Conservation (phyloP, 2,329 filamentous ascomycete genomes). For the Fusarium marasasianum region DNA sequence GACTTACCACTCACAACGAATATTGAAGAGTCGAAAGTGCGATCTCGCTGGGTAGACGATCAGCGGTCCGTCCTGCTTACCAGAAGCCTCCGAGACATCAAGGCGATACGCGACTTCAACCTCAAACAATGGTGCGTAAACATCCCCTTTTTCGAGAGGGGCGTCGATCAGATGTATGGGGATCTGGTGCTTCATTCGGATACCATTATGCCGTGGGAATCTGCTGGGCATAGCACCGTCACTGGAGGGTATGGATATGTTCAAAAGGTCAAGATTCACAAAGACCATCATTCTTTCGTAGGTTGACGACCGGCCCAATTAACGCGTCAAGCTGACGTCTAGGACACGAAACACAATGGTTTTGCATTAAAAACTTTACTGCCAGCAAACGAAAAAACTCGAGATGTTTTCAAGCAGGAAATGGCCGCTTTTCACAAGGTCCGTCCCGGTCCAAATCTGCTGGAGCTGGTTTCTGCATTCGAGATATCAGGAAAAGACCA, state of each 20-base stretch:
- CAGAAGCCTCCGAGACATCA: neutral
- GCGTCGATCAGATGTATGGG: fast-evolving
- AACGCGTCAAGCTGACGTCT: fast-evolving
- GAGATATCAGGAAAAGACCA: neutral
- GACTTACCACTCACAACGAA: neutral
- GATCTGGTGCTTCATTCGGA: neutral
- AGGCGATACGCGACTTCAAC: neutral
- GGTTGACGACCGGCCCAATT: neutral
- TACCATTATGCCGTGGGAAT: neutral
- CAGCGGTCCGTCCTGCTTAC: neutral
- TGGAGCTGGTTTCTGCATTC: neutral
- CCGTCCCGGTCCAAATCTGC: neutral
- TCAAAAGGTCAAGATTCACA: neutral
- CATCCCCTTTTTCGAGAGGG: neutral
- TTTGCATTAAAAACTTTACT: slow-evolving; percentile 2
- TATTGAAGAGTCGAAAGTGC: neutral
- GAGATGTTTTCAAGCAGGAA: neutral
- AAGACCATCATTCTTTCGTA: neutral
- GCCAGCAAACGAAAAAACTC: neutral
- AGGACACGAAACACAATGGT: fast-evolving
- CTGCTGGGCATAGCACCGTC: neutral
- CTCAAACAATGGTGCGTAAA: neutral
- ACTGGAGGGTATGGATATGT: neutral
- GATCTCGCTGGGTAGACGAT: neutral
- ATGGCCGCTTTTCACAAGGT: neutral